Conservation (phyloP, 768 basidiomycete species). For the Macrolepiota fuliginosa region DNA sequence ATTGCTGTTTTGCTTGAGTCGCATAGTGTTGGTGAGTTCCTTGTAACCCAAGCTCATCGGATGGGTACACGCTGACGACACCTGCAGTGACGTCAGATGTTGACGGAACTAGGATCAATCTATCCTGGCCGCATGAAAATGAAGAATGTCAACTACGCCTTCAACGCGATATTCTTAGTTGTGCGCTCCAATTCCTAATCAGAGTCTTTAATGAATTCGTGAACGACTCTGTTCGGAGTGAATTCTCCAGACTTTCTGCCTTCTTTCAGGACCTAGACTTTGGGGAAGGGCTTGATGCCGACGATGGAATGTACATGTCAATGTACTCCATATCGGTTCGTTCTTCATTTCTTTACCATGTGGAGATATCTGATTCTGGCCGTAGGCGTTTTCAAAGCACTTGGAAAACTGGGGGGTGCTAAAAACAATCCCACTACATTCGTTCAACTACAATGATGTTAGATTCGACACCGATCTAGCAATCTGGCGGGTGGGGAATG, state of each 20-base stretch:
- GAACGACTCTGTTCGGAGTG: no score
- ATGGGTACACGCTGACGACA: neutral
- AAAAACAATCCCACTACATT: neutral
- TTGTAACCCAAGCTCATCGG: neutral
- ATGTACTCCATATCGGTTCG: neutral
- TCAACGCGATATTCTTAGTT: neutral
- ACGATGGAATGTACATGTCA: neutral
- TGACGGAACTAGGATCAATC: neutral
- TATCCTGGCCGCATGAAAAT: neutral
- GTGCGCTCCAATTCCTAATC: neutral
- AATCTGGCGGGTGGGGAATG: neutral
- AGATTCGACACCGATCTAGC: neutral
- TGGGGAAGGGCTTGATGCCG: neutral
- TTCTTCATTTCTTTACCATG: neutral
- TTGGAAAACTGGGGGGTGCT: neutral
- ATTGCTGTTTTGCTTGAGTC: neutral
- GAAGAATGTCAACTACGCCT: neutral
- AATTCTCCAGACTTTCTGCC: no score
- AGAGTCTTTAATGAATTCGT: neutral
- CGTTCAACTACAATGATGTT: neutral
- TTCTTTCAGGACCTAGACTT: no score
- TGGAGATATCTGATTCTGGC: neutral
- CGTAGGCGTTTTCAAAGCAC: neutral
- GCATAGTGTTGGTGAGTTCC: no score
- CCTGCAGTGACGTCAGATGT: neutral